Percentiles rank a stretch among this genome's conserved stretches.
Evolutionary conservation across 306 rosid species (phyloP).

Genomic region (Ochetophila trinervis): DNA sequence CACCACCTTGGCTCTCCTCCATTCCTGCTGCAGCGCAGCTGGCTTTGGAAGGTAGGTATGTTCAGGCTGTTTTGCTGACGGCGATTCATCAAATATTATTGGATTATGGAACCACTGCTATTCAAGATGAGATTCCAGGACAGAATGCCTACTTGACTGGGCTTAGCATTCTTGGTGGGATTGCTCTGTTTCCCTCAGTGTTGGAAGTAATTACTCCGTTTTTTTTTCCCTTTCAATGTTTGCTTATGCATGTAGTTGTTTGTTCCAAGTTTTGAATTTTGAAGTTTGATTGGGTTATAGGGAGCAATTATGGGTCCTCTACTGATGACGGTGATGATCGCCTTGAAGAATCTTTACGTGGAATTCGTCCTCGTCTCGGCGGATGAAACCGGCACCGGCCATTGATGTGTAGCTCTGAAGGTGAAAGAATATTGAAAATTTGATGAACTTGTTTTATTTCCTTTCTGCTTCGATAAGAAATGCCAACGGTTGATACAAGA

Average conservation of each 20-base stretch:
- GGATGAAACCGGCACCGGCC: neutral
- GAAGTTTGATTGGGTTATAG: neutral
- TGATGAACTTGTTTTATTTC: too few species aligned
- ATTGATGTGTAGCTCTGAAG: slow-evolving; percentile 1
- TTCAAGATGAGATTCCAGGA: slow-evolving; percentile 43
- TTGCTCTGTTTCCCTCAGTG: slow-evolving; percentile 36
- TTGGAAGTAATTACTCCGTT: slow-evolving; percentile 22
- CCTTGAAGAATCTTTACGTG: slow-evolving; percentile 31
- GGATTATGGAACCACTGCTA: slow-evolving; percentile 36
- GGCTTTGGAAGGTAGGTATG: slow-evolving; percentile 33
- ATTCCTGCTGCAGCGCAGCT: slow-evolving; percentile 35
- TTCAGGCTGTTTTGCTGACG: slow-evolving; percentile 31
- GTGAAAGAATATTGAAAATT: too few species aligned
- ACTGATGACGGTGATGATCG: slow-evolving; percentile 41
- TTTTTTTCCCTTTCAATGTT: neutral
- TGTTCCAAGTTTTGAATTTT: neutral
- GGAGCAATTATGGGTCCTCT: slow-evolving; percentile 45
- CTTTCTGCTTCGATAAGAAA: too few species aligned
- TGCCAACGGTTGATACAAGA: too few species aligned
- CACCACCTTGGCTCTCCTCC: slow-evolving; percentile 27
- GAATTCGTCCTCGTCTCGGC: slow-evolving; percentile 37
- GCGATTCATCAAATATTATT: slow-evolving; percentile 33
- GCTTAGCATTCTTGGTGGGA: slow-evolving; percentile 44
- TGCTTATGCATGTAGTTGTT: neutral
- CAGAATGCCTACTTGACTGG: slow-evolving; percentile 42